Percentiles rank a stretch among this genome's conserved stretches.
phyloP scores from a whole-genome alignment of 176 grass and related monocot genomes.

The Aegilops longissima region DNA sequence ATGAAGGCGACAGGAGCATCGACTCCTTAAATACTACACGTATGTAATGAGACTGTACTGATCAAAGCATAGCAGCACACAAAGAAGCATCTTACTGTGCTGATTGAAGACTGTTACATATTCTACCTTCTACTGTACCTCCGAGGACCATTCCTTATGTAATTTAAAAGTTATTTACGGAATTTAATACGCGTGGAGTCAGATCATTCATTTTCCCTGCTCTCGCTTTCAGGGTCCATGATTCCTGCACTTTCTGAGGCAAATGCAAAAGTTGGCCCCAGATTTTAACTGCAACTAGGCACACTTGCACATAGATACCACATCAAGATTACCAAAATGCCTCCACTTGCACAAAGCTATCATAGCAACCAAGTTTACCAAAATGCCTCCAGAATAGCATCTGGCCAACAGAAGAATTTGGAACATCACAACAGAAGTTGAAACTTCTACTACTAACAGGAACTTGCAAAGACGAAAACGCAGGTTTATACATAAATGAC shows the following conservation, averaged over 20 bases:
- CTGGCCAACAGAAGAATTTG: background rate
- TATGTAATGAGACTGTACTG: no score
- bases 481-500: conserved; percentile 27
- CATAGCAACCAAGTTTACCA: background rate
- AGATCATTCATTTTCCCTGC: background rate
- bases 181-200: background rate
- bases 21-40: no score
- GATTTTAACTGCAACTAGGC: background rate
- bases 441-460: background rate
- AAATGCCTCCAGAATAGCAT: background rate
- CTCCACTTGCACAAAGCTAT: background rate
- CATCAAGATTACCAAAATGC: background rate
- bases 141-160: background rate
- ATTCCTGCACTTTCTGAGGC: background rate
- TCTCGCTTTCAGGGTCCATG: background rate
- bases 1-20: background rate
- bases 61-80: no score
- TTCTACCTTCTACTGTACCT: background rate
- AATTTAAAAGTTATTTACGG: background rate
- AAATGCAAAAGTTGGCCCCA: background rate
- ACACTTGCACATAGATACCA: background rate
- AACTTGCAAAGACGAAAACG: background rate
- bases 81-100: background rate
- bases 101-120: background rate
- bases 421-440: background rate